A percentile compares a stretch with the other conserved stretches of the same genome.
These are phyloP conservation scores for Cupressus sempervirens DNA, from an alignment of 75 land plant species.

Conservation along the genomic window DNA sequence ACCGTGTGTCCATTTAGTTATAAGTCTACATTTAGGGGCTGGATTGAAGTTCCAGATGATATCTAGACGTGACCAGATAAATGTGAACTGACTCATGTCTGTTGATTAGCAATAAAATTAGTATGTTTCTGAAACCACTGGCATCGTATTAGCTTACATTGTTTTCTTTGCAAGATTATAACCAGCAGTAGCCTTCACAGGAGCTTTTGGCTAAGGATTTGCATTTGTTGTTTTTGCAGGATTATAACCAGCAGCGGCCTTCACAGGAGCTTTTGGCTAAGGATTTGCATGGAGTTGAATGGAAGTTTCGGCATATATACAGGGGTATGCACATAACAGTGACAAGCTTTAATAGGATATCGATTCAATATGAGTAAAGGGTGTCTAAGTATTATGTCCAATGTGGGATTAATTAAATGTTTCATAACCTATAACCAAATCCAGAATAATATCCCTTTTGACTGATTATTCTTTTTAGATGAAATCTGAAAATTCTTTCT, in stretches of 20 bases:
- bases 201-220: slow-evolving; percentile 83
- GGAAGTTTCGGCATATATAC: slow-evolving; percentile 84
- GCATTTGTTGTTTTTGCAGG: slow-evolving; percentile 49
- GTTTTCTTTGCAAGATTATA: slow-evolving; percentile 53
- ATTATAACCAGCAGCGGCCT: slow-evolving; percentile 76
- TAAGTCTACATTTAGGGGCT: neutral
- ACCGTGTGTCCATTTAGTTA: slow-evolving; percentile 4
- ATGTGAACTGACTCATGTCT: neutral
- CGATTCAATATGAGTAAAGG: neutral
- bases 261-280: slow-evolving; percentile 84
- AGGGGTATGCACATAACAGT: slow-evolving; percentile 41
- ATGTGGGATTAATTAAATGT: neutral
- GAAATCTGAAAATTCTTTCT: neutral
- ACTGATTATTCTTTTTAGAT: neutral
- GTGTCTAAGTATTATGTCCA: neutral
- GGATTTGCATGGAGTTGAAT: slow-evolving; percentile 77
- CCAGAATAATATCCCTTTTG: slow-evolving; percentile 1
- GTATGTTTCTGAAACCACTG: neutral
- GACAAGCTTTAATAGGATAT: neutral
- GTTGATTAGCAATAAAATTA: neutral
- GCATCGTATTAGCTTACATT: neutral
- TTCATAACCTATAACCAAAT: neutral
- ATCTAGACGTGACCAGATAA: slow-evolving; percentile 4
- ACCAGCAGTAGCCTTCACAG: slow-evolving; percentile 77
- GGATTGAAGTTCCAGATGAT: neutral